phyloP scores from a whole-genome alignment of 768 basidiomycete genomes.

The Panaeolus cyanescens region DNA sequence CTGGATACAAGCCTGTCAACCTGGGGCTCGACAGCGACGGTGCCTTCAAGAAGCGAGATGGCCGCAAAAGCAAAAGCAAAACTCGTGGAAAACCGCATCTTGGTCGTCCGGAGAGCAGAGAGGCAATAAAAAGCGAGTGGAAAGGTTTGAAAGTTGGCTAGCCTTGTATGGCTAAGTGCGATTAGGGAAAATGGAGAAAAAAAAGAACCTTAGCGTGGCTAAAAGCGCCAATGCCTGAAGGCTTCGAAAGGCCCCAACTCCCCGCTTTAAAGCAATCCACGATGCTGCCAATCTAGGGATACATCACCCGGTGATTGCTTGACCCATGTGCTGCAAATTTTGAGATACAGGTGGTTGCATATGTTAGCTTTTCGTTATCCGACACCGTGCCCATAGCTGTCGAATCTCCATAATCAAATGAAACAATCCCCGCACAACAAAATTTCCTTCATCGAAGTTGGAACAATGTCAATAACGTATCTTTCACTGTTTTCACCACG shows the following conservation, averaged over 20 bases:
- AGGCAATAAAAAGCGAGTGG: not conserved
- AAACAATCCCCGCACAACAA: not conserved
- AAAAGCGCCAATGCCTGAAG: not conserved
- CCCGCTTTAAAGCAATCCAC: not conserved
- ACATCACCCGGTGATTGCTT: not conserved
- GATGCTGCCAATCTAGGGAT: not conserved
- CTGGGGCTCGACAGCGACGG: conserved; percentile 3
- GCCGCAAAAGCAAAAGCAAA: not conserved
- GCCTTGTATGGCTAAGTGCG: too few relatives aligned
- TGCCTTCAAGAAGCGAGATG: not conserved
- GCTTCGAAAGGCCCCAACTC: not conserved
- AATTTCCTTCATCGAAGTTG: too few relatives aligned
- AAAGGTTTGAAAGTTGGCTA: not conserved
- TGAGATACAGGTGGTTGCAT: not conserved
- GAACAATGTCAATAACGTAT: too few relatives aligned
- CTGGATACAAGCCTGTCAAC: conserved; percentile 26
- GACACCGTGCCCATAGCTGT: not conserved
- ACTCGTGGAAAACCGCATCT: not conserved
- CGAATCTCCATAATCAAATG: not conserved
- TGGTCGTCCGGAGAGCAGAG: not conserved
- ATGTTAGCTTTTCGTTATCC: not conserved
- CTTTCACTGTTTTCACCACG: not conserved
- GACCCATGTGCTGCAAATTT: not conserved
- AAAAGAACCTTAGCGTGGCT: not conserved
- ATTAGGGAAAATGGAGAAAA: not conserved